Base-by-base conservation (phyloP, 495 filamentous ascomycete genomes). In the Saxispiralis lemnorum region DNA sequence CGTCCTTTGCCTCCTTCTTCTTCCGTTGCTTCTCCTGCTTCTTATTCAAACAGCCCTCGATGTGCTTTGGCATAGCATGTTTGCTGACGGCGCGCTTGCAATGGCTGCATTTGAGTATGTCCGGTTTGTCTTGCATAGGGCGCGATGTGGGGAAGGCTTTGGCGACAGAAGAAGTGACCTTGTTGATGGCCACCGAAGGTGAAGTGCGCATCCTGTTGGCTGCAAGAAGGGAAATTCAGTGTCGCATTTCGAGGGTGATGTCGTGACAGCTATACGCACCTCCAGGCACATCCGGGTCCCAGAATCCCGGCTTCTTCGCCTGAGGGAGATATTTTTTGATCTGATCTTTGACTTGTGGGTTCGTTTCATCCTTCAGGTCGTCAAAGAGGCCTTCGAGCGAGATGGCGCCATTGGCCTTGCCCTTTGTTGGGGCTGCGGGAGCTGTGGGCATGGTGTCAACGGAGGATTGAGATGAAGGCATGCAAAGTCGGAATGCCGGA, bases 91-190 rank as follows among this genome's bases (percentile, higher is more conserved):
- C 54, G n/a, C 58, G 50, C 44, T 62, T 63, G 56, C 64, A 67
- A 41, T 65, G 62, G 35, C 55, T 62, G 54, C 64, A 67, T 41
- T 61, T 55, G 7, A 63, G 57, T 1, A 42, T 53, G 19, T 61
- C 57, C 7, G 56, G 45, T 14, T 57, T 51, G 45, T 64, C 63
- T 28, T 56, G 55, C 34, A 63, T 72, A 0, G 84, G 83, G 32
- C 76, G 72, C 36, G 79, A 77, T 32, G 73, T 83, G 10, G 77
- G 63, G 58, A 93, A 89, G 1, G 75, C 76, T 13, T 77, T 68
- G 44, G 76, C 70, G 13, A 75, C 69, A 44, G 67, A 71, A 34
- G 78, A 71, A 49, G 86, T 77, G 33, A 88, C 67, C 33, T 75
- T 76, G 47, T 84, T 92, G 13, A 92, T 69, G 11, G 83, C 59